Base-by-base conservation (phyloP, 345 rosid species). In the Citrus reticulata region DNA sequence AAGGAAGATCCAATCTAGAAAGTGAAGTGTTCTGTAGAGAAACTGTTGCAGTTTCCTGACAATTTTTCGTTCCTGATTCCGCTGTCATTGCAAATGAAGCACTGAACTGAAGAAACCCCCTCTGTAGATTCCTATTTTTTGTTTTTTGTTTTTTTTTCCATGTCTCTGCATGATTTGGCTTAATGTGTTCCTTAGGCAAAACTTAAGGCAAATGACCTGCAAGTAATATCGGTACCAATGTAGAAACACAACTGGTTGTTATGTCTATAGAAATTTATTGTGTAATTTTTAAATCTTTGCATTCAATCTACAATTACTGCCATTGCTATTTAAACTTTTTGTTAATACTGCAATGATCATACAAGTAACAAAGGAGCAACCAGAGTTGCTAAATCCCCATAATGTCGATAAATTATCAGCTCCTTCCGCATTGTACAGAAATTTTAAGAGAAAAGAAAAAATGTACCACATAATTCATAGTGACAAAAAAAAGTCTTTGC, bases 141-240 rank as follows among this genome's bases (percentile, higher is more conserved):
- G 13, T 55, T 25, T 29, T 7, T 16, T 49, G 25, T 35, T 4
- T 16, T 49, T 39, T 70, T 40, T 7, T 8, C 51, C 40, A 55
- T 79, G 73, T 62, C 78, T 78, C 9, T 27, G 42, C 55, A 54
- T 74, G 73, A 51, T 42, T 72, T 77, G 60, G 46, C 63, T 78
- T 71, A 68, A 30, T 60, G 72, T 68, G 34, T 69, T 82, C 70
- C 78, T 51, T 49, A 46, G 49, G 34, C 58, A 24, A 60, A 67
- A 46, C 75, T 29, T 29, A 64, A 61, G 75, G 75, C 42, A 78
- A 63, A 54, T 30, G 61, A 78, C 57, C 69, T 70, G 40, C 68
- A 74, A 69, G 34, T 39, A 25, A 58, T 67, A 64, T 30, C 60
- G 65, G n/a, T 13, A 11, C 49, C 68, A 35, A 54, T 16, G 55